Evolutionary conservation across 768 basidiomycete species (phyloP), one percentile per base, ranked within the genome.

Genomic region (Serendipita sp.): DNA sequence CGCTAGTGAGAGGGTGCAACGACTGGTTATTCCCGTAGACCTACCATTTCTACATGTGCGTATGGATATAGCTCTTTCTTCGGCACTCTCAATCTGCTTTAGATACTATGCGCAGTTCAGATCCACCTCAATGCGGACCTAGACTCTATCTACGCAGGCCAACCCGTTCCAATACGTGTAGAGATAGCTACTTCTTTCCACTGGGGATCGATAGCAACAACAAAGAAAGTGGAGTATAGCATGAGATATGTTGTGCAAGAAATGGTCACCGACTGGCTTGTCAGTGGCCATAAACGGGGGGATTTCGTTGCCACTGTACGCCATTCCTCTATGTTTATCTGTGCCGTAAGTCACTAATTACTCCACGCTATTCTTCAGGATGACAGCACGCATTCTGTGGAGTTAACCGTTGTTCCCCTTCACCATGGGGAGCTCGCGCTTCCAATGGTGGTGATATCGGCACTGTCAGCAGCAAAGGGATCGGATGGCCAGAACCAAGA

Each of bases 231-330:
- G 22, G 72, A 71, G 61, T 86, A 84, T 69, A 68, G 72, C 42
- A 77, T 94, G 73, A 79, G 84, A 41, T 97, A 86, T 69, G 89
- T 93, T 66, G 77, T 96, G 16, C 83, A 88, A 63, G 89, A 91
- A 66, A 78, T 83, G 72, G 79, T 83, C 17, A 83, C 82, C 56
- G 87, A 90, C 66, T 97, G 94, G 94, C 76, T 96, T 2, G 82
- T 97, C 7, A 88, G 90, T 64, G 94, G 94, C 7, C 79, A 79
- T 43, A 95, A 93, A 73, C 82, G 86, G 61, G 93, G 92, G 0
- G 86, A 88, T 67, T 94, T 90, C 68, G 61, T 78, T 17, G 88
- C 86, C 2, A 77, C 75, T 73, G 94, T 89, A 68, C 61, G 82
- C 69, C 62, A 5, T 22, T 62, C 16, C 58, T 20, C 45, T 38